A percentile compares a stretch with the other conserved stretches of the same genome.
phyloP scores from a whole-genome alignment of 2,329 filamentous ascomycete genomes.

The Raffaelea albimanens region DNA sequence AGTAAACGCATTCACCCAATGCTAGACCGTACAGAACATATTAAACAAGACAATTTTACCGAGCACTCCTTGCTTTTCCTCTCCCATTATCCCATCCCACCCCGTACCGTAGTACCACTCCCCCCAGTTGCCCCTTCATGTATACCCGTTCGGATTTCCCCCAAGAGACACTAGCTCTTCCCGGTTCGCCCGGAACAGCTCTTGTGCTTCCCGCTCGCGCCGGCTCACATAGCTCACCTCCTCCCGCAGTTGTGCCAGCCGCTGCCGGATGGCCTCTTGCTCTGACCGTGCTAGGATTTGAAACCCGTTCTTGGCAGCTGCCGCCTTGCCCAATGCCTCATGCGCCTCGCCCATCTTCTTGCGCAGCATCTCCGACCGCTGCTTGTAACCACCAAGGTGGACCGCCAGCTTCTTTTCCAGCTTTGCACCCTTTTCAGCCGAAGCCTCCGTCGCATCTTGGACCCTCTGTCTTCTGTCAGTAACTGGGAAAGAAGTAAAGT shows the following conservation, averaged over 20 bases:
- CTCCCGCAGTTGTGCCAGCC: constrained; percentile 67
- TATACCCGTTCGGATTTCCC: constrained; percentile 1
- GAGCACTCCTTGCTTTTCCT: no score
- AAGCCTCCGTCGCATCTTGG: constrained; percentile 62
- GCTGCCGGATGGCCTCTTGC: constrained; percentile 60
- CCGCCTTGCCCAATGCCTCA: constrained; percentile 64
- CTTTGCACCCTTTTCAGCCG: constrained; percentile 74
- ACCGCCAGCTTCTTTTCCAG: constrained; percentile 87
- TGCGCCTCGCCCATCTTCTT: constrained; percentile 71
- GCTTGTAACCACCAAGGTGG: constrained; percentile 82
- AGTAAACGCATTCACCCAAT: no score
- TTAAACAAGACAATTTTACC: no score
- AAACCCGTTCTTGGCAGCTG: constrained; percentile 63
- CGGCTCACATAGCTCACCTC: constrained; percentile 74
- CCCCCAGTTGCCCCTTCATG: neutral
- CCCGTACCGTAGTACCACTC: no score
- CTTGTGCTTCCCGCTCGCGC: constrained; percentile 84
- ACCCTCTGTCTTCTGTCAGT: constrained; percentile 40
- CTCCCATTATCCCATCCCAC: no score
- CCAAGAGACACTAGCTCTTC: constrained; percentile 64
- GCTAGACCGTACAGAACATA: no score
- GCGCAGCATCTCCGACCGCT: constrained; percentile 69
- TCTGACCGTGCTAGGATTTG: constrained; percentile 70
- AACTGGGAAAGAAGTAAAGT: neutral
- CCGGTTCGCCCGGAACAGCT: constrained; percentile 65